Conservation (phyloP, 345 rosid genomes). For the Moringa oleifera region DNA sequence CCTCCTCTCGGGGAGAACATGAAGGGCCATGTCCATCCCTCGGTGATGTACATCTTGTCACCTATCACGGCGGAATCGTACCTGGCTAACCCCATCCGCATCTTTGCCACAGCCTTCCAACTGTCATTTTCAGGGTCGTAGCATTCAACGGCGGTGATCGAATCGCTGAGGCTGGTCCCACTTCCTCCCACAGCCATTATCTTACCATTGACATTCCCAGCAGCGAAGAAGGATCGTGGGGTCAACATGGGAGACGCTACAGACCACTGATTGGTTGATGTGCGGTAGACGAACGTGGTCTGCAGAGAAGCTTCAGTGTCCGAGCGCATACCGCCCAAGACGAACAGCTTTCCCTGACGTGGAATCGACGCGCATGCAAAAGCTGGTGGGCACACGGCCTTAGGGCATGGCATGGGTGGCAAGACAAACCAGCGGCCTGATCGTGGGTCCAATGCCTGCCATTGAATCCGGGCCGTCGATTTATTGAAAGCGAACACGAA, state of each 20-base stretch:
- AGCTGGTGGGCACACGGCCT: conserved; percentile 36
- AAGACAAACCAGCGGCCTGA: conserved; percentile 61
- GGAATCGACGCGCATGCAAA: conserved; percentile 63
- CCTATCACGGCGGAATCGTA: conserved; percentile 69
- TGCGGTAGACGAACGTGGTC: conserved; percentile 34
- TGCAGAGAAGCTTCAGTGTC: conserved; percentile 32
- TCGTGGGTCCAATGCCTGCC: conserved; percentile 63
- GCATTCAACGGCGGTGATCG: conserved; percentile 44
- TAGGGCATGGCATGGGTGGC: conserved; percentile 56
- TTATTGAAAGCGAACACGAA: conserved; percentile 57
- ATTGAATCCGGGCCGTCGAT: conserved; percentile 55
- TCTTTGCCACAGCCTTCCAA: conserved; percentile 36
- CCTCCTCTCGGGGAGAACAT: conserved; percentile 50
- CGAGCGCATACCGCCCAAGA: conserved; percentile 56
- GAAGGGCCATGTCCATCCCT: conserved; percentile 91
- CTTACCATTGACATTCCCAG: conserved; percentile 37
- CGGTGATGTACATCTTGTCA: conserved; percentile 46
- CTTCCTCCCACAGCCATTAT: conserved; percentile 66
- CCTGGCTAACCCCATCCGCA: conserved; percentile 37
- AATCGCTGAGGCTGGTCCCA: conserved; percentile 21
- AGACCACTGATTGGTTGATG: conserved; percentile 57
- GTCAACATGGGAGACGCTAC: conserved; percentile 45
- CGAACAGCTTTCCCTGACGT: conserved; percentile 52
- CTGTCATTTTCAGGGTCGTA: conserved; percentile 40
- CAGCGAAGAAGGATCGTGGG: conserved; percentile 45